Base-by-base conservation (phyloP, 2,329 filamentous ascomycete genomes). In the Allantophomopsis lycopodina region DNA sequence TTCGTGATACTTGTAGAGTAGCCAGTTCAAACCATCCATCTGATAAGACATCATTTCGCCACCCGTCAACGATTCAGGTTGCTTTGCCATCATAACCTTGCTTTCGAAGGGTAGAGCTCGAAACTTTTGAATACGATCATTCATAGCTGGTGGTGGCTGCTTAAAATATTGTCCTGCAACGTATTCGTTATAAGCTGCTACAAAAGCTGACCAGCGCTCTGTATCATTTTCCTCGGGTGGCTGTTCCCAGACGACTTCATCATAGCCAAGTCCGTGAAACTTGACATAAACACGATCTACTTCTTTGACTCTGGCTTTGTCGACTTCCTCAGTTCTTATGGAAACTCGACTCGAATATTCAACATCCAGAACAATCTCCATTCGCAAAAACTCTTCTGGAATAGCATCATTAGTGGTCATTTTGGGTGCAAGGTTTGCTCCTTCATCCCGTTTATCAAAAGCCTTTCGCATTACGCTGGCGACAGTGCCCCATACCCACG, bases 41-140 rank as follows among this genome's bases (percentile, higher is more conserved):
- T 98, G 91, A 52, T 98, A 96, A 28, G 77, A 74, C 88, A 96
- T 96, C 42, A 96, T 65, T 47, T 87, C 76, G 17, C 88, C 87
- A 30, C 83, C 78, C 23, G 73, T 73, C 7, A 96, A 66, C 12
- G 76, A 76, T 1, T 69, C 62, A 0, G 91, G 91, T 52, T 96
- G 89, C 12, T 66, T 61, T 31, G 76, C 66, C 46, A 85, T 69
- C 47, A 86, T 73, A 12, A 85, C 64, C 4, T 71, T 66, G n/a
- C 61, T 61, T 40, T 69, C 65, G 49, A 94, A 94, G 34, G 79
- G 64, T 32, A 69, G 62, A 10, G 63, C 60, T 45, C 85, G 79
- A 47, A 78, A 80, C n/a, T 70, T 66, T 23, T 73, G 70, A 32
- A 94, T 64, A 14, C 83, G 80, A 30, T 76, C 69, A 45, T 69